Conservation (phyloP, 2,329 filamentous ascomycete species). For the Fusarium agapanthi region DNA sequence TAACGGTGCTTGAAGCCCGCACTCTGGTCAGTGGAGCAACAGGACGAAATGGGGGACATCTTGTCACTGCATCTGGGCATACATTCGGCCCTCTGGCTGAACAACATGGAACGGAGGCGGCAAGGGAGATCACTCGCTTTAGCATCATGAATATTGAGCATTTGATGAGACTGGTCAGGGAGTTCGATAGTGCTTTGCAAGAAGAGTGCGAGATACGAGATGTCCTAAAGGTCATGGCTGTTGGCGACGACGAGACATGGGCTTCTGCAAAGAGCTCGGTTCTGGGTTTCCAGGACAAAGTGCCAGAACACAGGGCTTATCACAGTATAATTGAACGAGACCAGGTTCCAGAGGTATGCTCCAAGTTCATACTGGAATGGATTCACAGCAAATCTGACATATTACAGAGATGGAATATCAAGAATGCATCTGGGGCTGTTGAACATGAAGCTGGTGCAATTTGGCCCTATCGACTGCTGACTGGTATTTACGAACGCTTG, state of each 20-base stretch:
- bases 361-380: no score
- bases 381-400: not conserved
- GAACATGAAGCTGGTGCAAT: conserved; percentile 55
- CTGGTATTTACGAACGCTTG: conserved; percentile 51
- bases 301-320: not conserved
- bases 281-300: not conserved
- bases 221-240: conserved; percentile 7
- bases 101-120: not conserved
- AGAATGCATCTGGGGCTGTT: conserved; percentile 46
- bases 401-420: conserved; percentile 37
- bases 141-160: conserved; percentile 4
- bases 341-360: not conserved
- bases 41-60: conserved; percentile 44
- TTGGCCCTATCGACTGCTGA: conserved; percentile 59
- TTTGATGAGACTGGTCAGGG: not conserved
- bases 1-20: conserved; percentile 43
- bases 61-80: conserved; percentile 35
- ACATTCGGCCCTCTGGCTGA: conserved; percentile 40
- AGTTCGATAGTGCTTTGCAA: not conserved
- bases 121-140: conserved; percentile 26
- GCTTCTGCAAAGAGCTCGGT: not conserved
- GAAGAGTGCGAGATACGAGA: not conserved
- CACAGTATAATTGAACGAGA: not conserved
- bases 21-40: conserved; percentile 44
- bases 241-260: conserved; percentile 2